A percentile compares a stretch with the other conserved stretches of the same genome.
Conservation (phyloP, 352 stramenopile species). For the Globisporangium echinulatum region DNA sequence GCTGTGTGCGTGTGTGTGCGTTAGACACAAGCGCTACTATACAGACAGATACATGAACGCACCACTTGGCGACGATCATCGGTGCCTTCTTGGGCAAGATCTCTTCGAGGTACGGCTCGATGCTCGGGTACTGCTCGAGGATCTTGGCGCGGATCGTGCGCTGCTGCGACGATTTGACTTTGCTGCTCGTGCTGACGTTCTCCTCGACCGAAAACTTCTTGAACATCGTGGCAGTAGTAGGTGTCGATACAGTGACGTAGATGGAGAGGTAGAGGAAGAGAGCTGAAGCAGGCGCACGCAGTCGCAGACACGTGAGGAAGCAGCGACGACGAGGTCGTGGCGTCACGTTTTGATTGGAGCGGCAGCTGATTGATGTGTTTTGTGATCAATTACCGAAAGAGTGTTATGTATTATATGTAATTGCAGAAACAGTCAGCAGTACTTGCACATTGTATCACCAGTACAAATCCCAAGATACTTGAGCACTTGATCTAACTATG, state of each 20-base stretch:
- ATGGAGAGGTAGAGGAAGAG: too few relatives aligned
- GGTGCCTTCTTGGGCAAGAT: conserved; percentile 94
- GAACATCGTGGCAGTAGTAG: conserved; percentile 69
- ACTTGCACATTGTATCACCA: too few relatives aligned
- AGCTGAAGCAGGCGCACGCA: too few relatives aligned
- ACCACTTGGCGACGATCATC: conserved; percentile 90
- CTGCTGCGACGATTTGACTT: conserved; percentile 97
- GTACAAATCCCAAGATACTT: too few relatives aligned
- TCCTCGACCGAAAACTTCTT: conserved; percentile 93
- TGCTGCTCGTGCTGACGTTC: conserved; percentile 93
- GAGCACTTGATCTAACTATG: too few relatives aligned
- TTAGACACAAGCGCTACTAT: neutral
- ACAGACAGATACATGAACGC: conserved; percentile 9
- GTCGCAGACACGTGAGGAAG: too few relatives aligned
- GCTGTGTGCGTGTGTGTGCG: conserved; percentile 23
- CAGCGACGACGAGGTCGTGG: neutral
- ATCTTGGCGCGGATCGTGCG: conserved; percentile 93
- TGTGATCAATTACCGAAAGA: too few relatives aligned
- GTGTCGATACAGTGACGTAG: too few relatives aligned
- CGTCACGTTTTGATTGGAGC: neutral
- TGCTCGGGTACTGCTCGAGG: conserved; percentile 88
- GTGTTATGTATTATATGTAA: too few relatives aligned
- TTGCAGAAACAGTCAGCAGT: too few relatives aligned
- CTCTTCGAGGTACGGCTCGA: conserved; percentile 85
- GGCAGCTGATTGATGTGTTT: neutral